phyloP scores from a whole-genome alignment of 129 eudicot species.

The Centaurea solstitialis region DNA sequence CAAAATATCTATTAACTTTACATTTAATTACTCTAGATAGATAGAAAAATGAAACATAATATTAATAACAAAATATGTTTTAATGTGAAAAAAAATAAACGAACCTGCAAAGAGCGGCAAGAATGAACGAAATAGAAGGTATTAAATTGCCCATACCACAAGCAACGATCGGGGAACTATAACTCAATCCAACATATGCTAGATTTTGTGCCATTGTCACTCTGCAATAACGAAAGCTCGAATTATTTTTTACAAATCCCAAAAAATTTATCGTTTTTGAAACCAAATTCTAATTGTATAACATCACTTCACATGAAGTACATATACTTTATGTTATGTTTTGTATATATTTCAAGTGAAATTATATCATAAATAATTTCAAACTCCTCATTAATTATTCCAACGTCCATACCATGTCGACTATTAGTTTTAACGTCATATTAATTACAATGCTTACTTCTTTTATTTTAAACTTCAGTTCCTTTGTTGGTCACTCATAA shows the following conservation, averaged over 20 bases:
- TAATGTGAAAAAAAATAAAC: not conserved
- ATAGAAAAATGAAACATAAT: not conserved
- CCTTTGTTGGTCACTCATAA: not conserved
- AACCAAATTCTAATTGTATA: not conserved
- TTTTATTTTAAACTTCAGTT: not conserved
- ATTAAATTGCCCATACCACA: slow-evolving; percentile 63
- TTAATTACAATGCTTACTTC: not conserved
- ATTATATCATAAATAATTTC: too few species aligned
- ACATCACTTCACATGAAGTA: not conserved
- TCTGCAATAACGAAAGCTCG: slow-evolving; percentile 28
- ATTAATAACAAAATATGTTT: not conserved
- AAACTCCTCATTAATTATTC: too few species aligned
- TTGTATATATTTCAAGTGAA: too few species aligned
- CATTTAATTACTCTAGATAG: not conserved
- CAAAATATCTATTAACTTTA: not conserved
- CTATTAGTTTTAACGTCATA: not conserved
- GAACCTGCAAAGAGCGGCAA: slow-evolving; percentile 56
- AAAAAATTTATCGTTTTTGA: not conserved
- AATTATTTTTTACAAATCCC: not conserved
- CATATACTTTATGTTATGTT: too few species aligned
- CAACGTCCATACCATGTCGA: not conserved
- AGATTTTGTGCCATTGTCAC: slow-evolving; percentile 69
- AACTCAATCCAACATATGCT: slow-evolving; percentile 63
- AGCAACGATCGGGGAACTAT: slow-evolving; percentile 82
- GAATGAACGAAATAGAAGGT: slow-evolving; percentile 65